Evolutionary conservation across 2,329 filamentous ascomycete genomes (phyloP).

Genomic region (Plenodomus lindquistii): DNA sequence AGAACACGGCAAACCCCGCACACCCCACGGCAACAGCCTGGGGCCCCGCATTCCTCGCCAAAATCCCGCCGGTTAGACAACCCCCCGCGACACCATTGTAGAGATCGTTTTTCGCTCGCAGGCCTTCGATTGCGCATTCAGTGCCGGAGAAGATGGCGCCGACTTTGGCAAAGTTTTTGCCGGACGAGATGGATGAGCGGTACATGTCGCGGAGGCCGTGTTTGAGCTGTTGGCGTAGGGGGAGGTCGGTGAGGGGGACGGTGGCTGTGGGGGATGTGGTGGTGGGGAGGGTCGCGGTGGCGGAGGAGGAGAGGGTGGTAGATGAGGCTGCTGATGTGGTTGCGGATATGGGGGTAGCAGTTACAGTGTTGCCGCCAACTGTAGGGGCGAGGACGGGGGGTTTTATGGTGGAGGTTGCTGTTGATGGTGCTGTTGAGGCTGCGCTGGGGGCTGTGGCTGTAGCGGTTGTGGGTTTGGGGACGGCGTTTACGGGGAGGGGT

Average conservation of each 20-base stretch:
- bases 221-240: slow-evolving; percentile 80
- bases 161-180: slow-evolving; percentile 92
- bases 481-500: slow-evolving; percentile 38
- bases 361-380: background rate
- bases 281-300: slow-evolving; percentile 60
- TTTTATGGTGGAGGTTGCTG: slow-evolving; percentile 6
- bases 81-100: slow-evolving; percentile 85
- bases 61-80: slow-evolving; percentile 85
- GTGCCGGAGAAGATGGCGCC: slow-evolving; percentile 90
- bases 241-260: slow-evolving; percentile 63
- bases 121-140: slow-evolving; percentile 92
- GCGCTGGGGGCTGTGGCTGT: slow-evolving; percentile 41
- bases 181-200: slow-evolving; percentile 74
- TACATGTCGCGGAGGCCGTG: slow-evolving; percentile 96
- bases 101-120: slow-evolving; percentile 91
- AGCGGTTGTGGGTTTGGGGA: slow-evolving; percentile 38
- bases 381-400: slow-evolving; percentile 20
- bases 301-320: slow-evolving; percentile 64
- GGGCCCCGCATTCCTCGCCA: slow-evolving; percentile 85
- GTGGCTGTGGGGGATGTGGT: slow-evolving; percentile 43
- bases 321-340: slow-evolving; percentile 7
- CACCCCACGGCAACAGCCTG: slow-evolving; percentile 87
- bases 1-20: slow-evolving; percentile 91
- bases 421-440: slow-evolving; percentile 5
- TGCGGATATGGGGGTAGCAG: background rate